Evolutionary conservation across 1,284 basidiomycete species (phyloP).

Genomic region (Boletus mariae): DNA sequence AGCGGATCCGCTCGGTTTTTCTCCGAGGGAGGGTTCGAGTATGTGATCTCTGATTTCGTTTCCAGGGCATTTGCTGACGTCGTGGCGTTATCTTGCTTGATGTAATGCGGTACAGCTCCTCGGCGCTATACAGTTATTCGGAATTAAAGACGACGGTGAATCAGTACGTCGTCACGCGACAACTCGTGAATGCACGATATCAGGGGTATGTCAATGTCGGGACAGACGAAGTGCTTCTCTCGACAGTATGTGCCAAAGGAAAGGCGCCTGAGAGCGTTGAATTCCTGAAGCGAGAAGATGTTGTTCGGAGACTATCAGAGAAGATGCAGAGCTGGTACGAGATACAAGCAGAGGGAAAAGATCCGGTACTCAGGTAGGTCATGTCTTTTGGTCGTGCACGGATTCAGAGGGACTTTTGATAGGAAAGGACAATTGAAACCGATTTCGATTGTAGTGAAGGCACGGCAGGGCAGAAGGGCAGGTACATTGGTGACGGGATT

Average conservation of each 20-base stretch:
- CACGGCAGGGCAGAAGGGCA: conserved; percentile 72
- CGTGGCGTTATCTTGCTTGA: background rate
- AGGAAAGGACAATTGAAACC: conserved; percentile 78
- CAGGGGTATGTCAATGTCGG: conserved; percentile 72
- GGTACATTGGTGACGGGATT: conserved; percentile 76
- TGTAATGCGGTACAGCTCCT: conserved; percentile 38
- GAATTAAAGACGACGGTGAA: conserved; percentile 60
- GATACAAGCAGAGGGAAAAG: conserved; percentile 48
- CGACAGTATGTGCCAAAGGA: conserved; percentile 49
- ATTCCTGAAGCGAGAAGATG: conserved; percentile 70
- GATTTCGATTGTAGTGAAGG: conserved; percentile 65
- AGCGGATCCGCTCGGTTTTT: conserved; percentile 54
- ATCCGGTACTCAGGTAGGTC: conserved; percentile 53
- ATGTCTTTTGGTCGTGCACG: background rate
- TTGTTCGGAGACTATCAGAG: conserved; percentile 48
- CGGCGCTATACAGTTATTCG: conserved; percentile 49
- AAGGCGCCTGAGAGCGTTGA: conserved; percentile 38
- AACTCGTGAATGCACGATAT: conserved; percentile 65
- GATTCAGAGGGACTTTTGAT: background rate
- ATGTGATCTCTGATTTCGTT: conserved; percentile 19
- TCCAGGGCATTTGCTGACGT: conserved; percentile 1
- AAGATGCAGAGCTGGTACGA: conserved; percentile 77
- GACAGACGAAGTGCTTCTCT: conserved; percentile 42
- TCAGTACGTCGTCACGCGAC: conserved; percentile 55
- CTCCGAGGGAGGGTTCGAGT: conserved; percentile 57